Evolutionary conservation across 2,329 filamentous ascomycete genomes (phyloP), one percentile per base, ranked within the genome.

Genomic region (Tolypocladium cylindrosporum): DNA sequence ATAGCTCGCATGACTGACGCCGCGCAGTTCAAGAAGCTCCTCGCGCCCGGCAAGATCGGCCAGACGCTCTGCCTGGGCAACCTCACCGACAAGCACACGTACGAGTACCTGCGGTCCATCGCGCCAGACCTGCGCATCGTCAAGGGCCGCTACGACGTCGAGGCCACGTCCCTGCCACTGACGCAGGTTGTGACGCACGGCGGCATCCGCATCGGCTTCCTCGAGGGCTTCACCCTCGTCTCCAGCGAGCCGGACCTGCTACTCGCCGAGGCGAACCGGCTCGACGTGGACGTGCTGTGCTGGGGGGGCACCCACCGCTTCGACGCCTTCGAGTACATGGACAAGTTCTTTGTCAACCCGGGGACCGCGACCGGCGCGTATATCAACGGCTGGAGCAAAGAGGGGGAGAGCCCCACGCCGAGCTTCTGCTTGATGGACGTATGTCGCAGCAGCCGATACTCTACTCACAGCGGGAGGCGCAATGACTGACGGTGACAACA

Each of bases 361-460:
- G 85, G 85, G 4, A 86, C 81, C 67, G 85, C 84, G 31, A 87
- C 85, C 6, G 85, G 85, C 11, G 84, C 84, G 3, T 84, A 83
- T 62, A 76, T 80, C 27, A 80, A 80, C 1, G 79, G 81, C 24
- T 86, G 82, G 79, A 75, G 75, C 24, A 75, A 75, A 55, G 81
- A 81, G 45, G 78, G 75, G n/a, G 84, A 89, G 68, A 89, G 93
- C 57, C 89, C 88, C 31, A 87, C 86, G 58, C 93, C 93, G 34
- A 96, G 91, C 71, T 97, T 97, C 74, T 96, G 94, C 69, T 76
- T 97, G 72, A 97, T 97, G 93, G 93, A 97, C 82, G 92, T 97
- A 73, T 78, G 91, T 87, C n/a, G 19, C 11, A n/a, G 19, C 31
- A 21, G 48, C 31, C 31, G 8, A 36, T n/a, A 10, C 9, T 7